Evolutionary conservation across 2,329 filamentous ascomycete genomes (phyloP).

Genomic region (Sarocladium strictum): DNA sequence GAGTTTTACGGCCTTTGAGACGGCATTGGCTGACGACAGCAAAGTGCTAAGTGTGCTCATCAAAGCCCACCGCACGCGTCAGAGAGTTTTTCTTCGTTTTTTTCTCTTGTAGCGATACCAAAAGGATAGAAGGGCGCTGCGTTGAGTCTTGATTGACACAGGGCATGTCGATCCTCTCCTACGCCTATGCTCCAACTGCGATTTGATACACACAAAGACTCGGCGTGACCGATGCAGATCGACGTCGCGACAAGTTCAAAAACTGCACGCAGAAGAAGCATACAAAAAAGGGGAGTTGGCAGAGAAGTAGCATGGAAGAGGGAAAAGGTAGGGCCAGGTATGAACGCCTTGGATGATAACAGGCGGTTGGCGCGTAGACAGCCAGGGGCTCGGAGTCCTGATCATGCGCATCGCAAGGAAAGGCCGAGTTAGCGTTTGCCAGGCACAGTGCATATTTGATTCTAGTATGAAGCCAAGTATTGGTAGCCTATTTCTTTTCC

Average conservation of each 20-base stretch:
- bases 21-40: background rate
- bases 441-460: background rate
- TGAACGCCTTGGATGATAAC: background rate
- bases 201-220: background rate
- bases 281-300: background rate
- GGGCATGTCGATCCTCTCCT: background rate
- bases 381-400: no score
- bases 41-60: background rate
- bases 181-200: background rate
- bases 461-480: background rate
- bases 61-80: background rate
- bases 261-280: background rate
- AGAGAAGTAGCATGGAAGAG: background rate
- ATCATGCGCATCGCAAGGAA: background rate
- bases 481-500: background rate
- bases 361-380: background rate
- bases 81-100: background rate
- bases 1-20: slow-evolving; percentile 55
- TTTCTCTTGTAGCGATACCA: slow-evolving; percentile 12
- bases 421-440: background rate
- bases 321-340: background rate
- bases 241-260: background rate
- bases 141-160: background rate
- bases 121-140: slow-evolving; percentile 5
- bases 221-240: background rate